Base-by-base conservation (phyloP, 2,329 filamentous ascomycete species). In the Dactylellina parvicollis region DNA sequence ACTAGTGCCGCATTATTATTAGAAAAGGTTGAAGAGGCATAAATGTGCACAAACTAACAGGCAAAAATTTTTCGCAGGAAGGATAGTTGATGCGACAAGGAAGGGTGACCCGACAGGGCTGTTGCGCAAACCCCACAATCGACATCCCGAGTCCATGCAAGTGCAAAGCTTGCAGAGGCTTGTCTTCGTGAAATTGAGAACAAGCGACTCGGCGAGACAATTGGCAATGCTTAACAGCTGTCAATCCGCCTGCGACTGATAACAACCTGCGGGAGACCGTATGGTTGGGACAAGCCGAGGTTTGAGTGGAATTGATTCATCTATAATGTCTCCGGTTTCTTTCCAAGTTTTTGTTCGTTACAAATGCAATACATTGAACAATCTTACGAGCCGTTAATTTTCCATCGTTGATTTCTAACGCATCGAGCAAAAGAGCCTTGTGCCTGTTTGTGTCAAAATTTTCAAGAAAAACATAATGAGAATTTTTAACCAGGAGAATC, bases 151-250 rank as follows among this genome's bases (percentile, higher is more conserved):
- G 22, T 20, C 14, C 14, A 18, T 50, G 47, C 47, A 50, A 28
- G 28, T 50, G 47, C 47, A 32, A 34, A 50, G 14, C 16, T 26
- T 44, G 16, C 24, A 38, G 32, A 54, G 30, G 44, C 44, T 49
- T 49, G 20, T 49, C 18, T 49, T 36, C 18, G 30, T 8, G 49
- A 38, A 38, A n/a, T n/a, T 28, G 32, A 22, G 26, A 16, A 38
- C 16, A 38, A 54, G 49, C 49, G 49, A 54, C 49, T 54, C 16
- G 49, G 49, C 49, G 22, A 54, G 32, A 54, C 49, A 54, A 36
- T 54, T 54, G 49, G 49, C 49, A 54, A 36, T 36, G 49, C 30
- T 54, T 54, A 38, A 54, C 18, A 3, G 8, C 2, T 9, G 24
- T 22, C 20, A 9, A 49, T 28, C 8, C 3, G 26, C n/a, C n/a